phyloP scores from a whole-genome alignment of 306 rosid species.

The Cyclanthera cordifolia region DNA sequence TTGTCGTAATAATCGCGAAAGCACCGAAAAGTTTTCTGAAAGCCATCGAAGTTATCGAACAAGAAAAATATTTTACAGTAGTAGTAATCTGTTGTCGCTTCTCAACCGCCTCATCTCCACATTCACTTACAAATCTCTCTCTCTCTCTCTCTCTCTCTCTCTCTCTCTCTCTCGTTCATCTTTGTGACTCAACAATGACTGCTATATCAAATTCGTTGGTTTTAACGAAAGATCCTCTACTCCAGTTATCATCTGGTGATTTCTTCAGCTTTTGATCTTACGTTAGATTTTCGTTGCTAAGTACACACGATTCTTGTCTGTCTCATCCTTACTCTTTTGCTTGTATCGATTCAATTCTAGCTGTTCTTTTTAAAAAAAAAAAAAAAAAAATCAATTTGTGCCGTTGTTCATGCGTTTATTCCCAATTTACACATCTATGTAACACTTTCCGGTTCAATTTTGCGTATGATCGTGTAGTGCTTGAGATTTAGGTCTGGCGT shows the following conservation, averaged over 20 bases:
- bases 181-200: conserved; percentile 30
- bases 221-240: conserved; percentile 21
- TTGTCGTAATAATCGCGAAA: not conserved
- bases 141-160: not conserved
- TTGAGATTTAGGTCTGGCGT: not conserved
- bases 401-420: not conserved
- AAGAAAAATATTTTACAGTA: not conserved
- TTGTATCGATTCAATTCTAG: conserved; percentile 1
- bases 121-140: not conserved
- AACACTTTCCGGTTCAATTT: not conserved
- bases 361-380: not conserved
- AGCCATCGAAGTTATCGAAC: conserved; percentile 32
- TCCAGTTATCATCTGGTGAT: conserved; percentile 31
- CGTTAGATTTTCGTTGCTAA: not conserved
- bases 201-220: conserved; percentile 45
- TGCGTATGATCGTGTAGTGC: not conserved
- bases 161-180: not conserved
- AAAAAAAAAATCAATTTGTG: conserved; percentile 1
- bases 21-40: not conserved
- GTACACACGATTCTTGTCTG: not conserved
- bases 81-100: not conserved
- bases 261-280: conserved; percentile 1
- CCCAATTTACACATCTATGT: not conserved
- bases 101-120: not conserved
- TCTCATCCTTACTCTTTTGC: not conserved